These are phyloP conservation scores for Solanum lignicaule DNA, from an alignment of 257 asterid genomes.

Conservation along the genomic window DNA sequence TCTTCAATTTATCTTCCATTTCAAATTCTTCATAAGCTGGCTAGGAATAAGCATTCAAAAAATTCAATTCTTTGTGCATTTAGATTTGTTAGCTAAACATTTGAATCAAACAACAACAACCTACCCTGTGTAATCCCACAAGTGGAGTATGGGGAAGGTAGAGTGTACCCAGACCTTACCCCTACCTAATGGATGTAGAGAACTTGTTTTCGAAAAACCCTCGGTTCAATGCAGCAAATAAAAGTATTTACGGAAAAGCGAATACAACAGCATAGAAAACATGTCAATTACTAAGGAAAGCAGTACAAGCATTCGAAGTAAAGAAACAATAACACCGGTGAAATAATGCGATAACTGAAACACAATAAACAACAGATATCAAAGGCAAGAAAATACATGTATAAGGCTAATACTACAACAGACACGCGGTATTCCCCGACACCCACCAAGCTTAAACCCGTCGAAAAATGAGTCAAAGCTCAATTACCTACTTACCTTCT, in stretches of 20 bases:
- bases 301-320: background rate
- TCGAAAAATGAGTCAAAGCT: background rate
- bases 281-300: background rate
- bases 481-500: background rate
- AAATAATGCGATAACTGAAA: background rate
- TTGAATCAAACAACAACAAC: background rate
- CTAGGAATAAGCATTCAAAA: background rate
- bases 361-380: background rate
- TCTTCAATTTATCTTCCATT: background rate
- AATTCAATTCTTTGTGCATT: background rate
- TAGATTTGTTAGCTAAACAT: background rate
- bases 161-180: background rate
- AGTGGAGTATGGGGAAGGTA: background rate
- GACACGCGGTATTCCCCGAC: background rate
- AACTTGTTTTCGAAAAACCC: background rate
- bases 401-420: background rate
- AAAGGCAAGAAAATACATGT: background rate
- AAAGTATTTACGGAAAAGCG: background rate
- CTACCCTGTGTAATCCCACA: background rate
- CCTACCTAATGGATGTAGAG: background rate
- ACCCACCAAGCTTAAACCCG: background rate
- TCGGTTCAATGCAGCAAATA: background rate
- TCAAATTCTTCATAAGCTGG: background rate
- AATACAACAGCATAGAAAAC: background rate
- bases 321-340: background rate